A percentile compares a stretch with the other conserved stretches of the same genome.
Evolutionary conservation across 2,329 filamentous ascomycete species (phyloP).

Genomic region (Bipolaris bicolor): DNA sequence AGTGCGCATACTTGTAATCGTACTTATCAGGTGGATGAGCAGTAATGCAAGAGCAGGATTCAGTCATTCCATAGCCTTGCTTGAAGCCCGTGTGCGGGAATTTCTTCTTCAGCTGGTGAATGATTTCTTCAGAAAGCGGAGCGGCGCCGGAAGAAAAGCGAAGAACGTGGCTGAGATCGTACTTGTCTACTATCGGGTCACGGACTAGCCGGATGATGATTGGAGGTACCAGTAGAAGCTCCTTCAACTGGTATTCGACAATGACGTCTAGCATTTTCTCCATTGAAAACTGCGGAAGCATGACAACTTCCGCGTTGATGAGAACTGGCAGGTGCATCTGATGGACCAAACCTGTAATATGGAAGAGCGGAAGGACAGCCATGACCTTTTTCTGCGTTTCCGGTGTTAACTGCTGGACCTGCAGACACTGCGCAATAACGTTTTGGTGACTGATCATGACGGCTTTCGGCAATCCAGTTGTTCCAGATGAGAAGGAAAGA

Average conservation of each 20-base stretch:
- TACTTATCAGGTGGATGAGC: conserved; percentile 64
- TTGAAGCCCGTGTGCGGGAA: conserved; percentile 68
- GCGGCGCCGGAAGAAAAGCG: conserved; percentile 67
- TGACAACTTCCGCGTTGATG: conserved; percentile 69
- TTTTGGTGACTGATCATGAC: conserved; percentile 48
- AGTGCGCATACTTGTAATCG: conserved; percentile 63
- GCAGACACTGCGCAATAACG: conserved; percentile 63
- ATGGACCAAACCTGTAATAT: conserved; percentile 47
- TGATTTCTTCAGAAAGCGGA: conserved; percentile 63
- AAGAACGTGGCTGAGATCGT: conserved; percentile 62
- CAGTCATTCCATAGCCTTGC: conserved; percentile 73
- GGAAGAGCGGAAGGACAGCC: conserved; percentile 44
- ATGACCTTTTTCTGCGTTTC: conserved; percentile 51
- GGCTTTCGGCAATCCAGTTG: conserved; percentile 48
- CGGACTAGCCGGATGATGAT: conserved; percentile 67
- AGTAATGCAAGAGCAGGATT: conserved; percentile 68
- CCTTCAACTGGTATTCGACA: conserved; percentile 57
- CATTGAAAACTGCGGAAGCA: conserved; percentile 69
- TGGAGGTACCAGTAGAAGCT: conserved; percentile 61
- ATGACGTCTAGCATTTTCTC: conserved; percentile 55
- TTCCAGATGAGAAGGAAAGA: conserved; percentile 48
- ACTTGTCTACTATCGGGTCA: conserved; percentile 60
- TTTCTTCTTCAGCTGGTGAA: conserved; percentile 60
- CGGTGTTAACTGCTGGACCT: conserved; percentile 53
- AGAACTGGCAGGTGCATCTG: conserved; percentile 67